These are phyloP conservation scores for Syzygium oleosum DNA, from an alignment of 345 rosid genomes.

Conservation along the genomic window DNA sequence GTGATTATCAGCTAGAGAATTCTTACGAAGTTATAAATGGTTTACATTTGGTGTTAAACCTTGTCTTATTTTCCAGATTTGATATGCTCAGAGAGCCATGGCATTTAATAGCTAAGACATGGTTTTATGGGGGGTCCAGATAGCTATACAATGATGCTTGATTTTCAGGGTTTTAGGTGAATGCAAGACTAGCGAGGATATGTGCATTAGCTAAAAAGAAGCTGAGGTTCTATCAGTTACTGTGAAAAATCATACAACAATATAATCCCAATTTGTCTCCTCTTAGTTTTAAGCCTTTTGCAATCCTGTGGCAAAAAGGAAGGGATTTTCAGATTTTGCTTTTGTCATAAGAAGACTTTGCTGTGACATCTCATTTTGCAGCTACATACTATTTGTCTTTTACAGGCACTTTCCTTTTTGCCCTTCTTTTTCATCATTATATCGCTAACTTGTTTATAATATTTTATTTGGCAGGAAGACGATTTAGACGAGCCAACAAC, in stretches of 20 bases:
- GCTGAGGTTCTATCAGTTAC: background rate
- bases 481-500: conserved; percentile 52
- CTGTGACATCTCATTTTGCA: background rate
- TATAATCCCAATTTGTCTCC: background rate
- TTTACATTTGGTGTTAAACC: background rate
- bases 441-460: background rate
- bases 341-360: background rate
- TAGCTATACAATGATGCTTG: background rate
- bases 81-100: background rate
- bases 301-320: background rate
- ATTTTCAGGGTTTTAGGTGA: background rate
- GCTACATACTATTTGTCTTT: background rate
- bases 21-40: background rate
- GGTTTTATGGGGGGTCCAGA: background rate
- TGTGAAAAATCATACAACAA: background rate
- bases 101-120: background rate
- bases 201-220: background rate
- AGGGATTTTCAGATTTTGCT: background rate
- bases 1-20: background rate
- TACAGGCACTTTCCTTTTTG: background rate
- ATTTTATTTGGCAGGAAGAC: conserved; percentile 48
- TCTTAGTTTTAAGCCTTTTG: background rate
- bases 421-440: background rate
- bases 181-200: background rate
- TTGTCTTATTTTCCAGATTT: background rate